These are phyloP conservation scores for Dentipellis fragilis DNA, from an alignment of 768 basidiomycete species.

Conservation along the genomic window DNA sequence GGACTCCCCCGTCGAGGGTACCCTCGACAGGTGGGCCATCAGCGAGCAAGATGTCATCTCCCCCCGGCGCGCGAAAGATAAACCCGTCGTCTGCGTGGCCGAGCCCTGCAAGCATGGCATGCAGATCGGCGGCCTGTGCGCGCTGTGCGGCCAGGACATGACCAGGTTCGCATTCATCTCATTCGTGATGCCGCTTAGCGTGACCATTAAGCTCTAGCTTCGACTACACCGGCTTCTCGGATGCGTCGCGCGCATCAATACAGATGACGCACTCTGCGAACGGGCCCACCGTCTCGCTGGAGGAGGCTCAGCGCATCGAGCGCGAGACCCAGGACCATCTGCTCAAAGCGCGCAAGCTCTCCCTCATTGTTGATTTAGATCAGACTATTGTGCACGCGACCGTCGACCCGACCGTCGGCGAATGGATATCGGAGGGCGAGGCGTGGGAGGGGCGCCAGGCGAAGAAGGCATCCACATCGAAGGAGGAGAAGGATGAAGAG, in stretches of 20 bases:
- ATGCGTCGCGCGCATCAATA: slow-evolving; percentile 78
- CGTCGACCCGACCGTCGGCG: slow-evolving; percentile 95
- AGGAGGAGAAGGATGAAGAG: slow-evolving; percentile 15
- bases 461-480: slow-evolving; percentile 21
- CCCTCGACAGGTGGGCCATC: slow-evolving; percentile 61
- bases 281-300: slow-evolving; percentile 84
- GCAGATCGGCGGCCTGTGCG: slow-evolving; percentile 87
- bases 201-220: slow-evolving; percentile 27
- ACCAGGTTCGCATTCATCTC: slow-evolving; percentile 50
- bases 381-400: slow-evolving; percentile 99
- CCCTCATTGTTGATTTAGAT: slow-evolving; percentile 96
- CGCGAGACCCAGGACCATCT: slow-evolving; percentile 73
- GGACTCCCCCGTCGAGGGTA: slow-evolving; percentile 83
- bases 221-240: slow-evolving; percentile 84
- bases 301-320: slow-evolving; percentile 88
- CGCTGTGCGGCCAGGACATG: slow-evolving; percentile 92
- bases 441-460: slow-evolving; percentile 62
- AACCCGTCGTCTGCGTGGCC: slow-evolving; percentile 52
- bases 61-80: slow-evolving; percentile 25
- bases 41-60: slow-evolving; percentile 53
- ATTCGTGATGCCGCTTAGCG: too few species aligned
- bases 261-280: slow-evolving; percentile 92
- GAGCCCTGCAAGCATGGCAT: slow-evolving; percentile 97
- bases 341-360: slow-evolving; percentile 66
- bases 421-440: slow-evolving; percentile 87